A percentile compares a stretch with the other conserved stretches of the same genome.
These are phyloP conservation scores for Taxawa tesnikishii DNA, from an alignment of 2,329 filamentous ascomycete species.

Conservation along the genomic window DNA sequence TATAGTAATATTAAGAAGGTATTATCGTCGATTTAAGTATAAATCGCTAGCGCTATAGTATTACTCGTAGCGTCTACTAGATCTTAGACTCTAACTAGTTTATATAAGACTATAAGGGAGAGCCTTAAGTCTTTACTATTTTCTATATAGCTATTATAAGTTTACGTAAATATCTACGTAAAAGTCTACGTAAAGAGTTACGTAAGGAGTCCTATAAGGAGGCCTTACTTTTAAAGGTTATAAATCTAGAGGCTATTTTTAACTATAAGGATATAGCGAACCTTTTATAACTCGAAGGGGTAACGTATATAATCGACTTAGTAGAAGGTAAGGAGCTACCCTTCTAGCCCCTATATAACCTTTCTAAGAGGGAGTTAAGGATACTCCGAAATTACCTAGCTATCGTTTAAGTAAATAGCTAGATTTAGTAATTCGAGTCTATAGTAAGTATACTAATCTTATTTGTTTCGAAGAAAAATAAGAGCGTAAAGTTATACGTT, in stretches of 20 bases:
- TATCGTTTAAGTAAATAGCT: slow-evolving; percentile 3
- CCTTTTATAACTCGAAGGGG: not conserved
- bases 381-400: slow-evolving; percentile 1
- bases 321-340: not conserved
- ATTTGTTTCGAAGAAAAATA: slow-evolving; percentile 11
- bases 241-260: not conserved
- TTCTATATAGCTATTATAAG: no score
- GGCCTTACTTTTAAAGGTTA: no score
- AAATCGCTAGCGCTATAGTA: no score
- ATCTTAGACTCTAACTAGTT: no score
- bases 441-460: slow-evolving; percentile 7
- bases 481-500: slow-evolving; percentile 14
- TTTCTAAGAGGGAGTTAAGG: not conserved
- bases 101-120: no score
- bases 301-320: not conserved
- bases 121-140: no score
- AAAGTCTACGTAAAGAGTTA: no score
- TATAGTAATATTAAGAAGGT: no score
- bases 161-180: no score
- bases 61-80: no score
- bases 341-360: not conserved
- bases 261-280: not conserved
- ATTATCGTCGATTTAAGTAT: no score
- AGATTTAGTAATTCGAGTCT: slow-evolving; percentile 6
- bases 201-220: no score